Percentiles rank a stretch among this genome's conserved stretches.
phyloP scores from a whole-genome alignment of 805 yeast genomes.

The Wickerhamomyces ciferrii region DNA sequence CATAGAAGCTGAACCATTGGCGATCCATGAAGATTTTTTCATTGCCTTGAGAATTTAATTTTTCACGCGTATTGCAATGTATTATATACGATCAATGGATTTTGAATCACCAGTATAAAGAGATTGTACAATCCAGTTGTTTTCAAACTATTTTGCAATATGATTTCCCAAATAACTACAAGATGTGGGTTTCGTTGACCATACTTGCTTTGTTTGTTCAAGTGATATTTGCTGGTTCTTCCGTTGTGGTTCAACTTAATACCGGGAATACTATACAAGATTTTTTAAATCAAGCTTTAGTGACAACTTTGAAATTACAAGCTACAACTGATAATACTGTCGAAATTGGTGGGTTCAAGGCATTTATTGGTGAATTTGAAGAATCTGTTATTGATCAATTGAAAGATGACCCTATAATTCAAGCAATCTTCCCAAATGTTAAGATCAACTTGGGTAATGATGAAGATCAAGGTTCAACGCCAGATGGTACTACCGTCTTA shows the following conservation, averaged over 20 bases:
- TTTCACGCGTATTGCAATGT: no score
- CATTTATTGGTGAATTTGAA: constrained; percentile 55
- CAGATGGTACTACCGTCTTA: constrained; percentile 1
- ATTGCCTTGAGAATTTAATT: background rate
- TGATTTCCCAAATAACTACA: no score
- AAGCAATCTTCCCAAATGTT: constrained; percentile 62
- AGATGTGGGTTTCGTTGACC: background rate
- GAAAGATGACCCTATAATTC: constrained; percentile 51
- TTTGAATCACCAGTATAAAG: background rate
- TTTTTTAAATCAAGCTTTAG: background rate
- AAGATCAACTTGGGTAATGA: constrained; percentile 46
- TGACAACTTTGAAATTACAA: background rate
- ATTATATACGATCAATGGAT: no score
- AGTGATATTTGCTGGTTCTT: background rate
- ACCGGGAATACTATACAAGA: no score
- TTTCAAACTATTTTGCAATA: no score
- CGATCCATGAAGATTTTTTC: background rate
- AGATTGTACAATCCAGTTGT: background rate
- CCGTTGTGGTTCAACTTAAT: background rate
- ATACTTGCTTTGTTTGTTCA: background rate
- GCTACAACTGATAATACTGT: background rate
- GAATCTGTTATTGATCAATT: constrained; percentile 34
- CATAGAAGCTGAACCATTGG: background rate
- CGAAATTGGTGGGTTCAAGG: constrained; percentile 36
- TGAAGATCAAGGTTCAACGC: background rate